A percentile compares a stretch with the other conserved stretches of the same genome.
These are phyloP conservation scores for Phyllosticta paracitricarpa DNA, from an alignment of 2,329 filamentous ascomycete genomes.

Conservation along the genomic window DNA sequence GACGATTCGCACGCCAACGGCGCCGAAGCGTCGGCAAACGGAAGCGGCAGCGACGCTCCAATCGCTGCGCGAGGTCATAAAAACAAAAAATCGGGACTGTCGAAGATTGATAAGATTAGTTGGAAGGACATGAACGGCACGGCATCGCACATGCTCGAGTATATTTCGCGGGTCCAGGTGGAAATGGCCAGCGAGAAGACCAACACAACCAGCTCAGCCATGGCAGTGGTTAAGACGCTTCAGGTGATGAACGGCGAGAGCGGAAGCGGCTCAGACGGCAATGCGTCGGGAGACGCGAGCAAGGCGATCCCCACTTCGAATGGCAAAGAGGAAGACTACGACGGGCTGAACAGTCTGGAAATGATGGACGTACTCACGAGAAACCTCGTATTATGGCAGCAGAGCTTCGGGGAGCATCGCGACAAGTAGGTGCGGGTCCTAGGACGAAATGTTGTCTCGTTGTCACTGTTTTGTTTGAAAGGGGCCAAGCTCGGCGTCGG, in stretches of 20 bases:
- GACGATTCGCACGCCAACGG: conserved; percentile 18
- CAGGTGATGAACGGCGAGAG: conserved; percentile 15
- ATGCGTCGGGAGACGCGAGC: conserved; percentile 12
- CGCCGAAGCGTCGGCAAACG: conserved; percentile 11
- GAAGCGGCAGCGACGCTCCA: conserved; percentile 33
- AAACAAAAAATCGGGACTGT: conserved; percentile 22
- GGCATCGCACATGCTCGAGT: conserved; percentile 75
- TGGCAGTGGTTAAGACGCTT: conserved; percentile 19
- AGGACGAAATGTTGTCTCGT: neutral
- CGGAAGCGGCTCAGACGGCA: conserved; percentile 8
- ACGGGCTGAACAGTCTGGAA: conserved; percentile 65
- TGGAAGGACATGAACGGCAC: conserved; percentile 84
- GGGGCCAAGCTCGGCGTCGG: neutral
- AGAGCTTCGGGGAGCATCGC: conserved; percentile 22
- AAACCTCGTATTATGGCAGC: conserved; percentile 77
- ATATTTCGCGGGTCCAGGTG: conserved; percentile 79
- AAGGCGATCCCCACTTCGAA: conserved; percentile 13
- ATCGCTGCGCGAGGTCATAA: conserved; percentile 21
- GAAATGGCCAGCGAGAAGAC: conserved; percentile 59
- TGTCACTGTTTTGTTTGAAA: neutral
- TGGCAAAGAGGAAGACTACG: conserved; percentile 47
- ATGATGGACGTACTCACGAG: conserved; percentile 85
- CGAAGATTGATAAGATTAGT: conserved; percentile 52
- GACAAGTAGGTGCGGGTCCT: conserved; percentile 2
- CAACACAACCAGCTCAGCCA: conserved; percentile 11